Base-by-base conservation (phyloP, 2,329 filamentous ascomycete species). In the Aspergillus fijiensis region DNA sequence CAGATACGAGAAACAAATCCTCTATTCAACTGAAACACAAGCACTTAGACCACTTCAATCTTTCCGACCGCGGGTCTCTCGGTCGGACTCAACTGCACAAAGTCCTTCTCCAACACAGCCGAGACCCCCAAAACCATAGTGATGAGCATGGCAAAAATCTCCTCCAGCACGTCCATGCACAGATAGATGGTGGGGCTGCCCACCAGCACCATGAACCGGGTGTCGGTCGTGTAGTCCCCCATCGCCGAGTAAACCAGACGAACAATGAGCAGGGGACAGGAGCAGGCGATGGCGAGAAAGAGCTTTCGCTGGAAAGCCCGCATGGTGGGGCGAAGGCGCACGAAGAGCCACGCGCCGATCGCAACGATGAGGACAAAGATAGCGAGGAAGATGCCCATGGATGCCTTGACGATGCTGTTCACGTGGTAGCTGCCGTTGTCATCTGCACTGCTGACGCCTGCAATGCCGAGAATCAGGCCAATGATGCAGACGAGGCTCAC, bases 21-120 rank as follows among this genome's bases (percentile, higher is more conserved):
- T 23, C 23, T 23, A 23, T 23, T 23, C 79, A 75, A 75, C 60
- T 77, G 27, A 42, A 60, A 0, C 71, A 77, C 57, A 79, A 72
- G 77, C 25, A 63, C 51, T 52, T 25, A 52, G 5, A 14, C 51
- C 7, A 10, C 31, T 23, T 39, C 51, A n/a, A 23, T 0, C 39
- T 55, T 48, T 5, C n/a, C 42, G 7, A 49, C 42, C 3, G n/a
- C 27, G 5, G 19, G 7, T 12, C 19, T 11, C 53, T 25, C n/a
- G 0, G 16, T 23, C 10, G 53, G 29, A 14, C 31, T 31, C 5
- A 33, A 23, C 25, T 48, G 39, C 3, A 50, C 55, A 23, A 45
- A 58, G 50, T 66, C 64, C 2, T 14, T 16, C 49, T 59, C 45
- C n/a, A 62, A 31, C 9, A 68, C 64, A 49, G 67, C 65, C 11